A percentile compares a stretch with the other conserved stretches of the same genome.
Evolutionary conservation across 2,329 filamentous ascomycete genomes (phyloP).

Genomic region (Hypoxylon sp.): DNA sequence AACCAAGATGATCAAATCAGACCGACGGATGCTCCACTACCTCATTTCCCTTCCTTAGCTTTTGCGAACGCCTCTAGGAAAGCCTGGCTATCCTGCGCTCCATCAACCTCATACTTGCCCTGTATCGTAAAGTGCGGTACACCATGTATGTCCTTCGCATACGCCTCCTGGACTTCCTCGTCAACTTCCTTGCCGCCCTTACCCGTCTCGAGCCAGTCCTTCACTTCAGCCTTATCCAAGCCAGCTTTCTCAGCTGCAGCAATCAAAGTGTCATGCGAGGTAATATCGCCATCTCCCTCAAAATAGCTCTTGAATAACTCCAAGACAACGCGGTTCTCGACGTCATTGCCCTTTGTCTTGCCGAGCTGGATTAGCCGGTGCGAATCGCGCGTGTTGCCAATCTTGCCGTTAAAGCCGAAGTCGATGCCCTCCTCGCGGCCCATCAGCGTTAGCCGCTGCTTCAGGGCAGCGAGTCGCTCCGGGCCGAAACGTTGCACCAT

Average conservation of each 20-base stretch:
- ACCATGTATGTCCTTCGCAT: slow-evolving; percentile 66
- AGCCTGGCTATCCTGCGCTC: slow-evolving; percentile 74
- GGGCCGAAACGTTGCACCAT: slow-evolving; percentile 77
- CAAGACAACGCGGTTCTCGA: slow-evolving; percentile 71
- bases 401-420: slow-evolving; percentile 79
- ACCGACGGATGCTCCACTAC: neutral
- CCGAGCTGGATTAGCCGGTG: slow-evolving; percentile 83
- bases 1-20: neutral
- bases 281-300: slow-evolving; percentile 72
- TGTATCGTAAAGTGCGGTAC: slow-evolving; percentile 80
- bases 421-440: slow-evolving; percentile 78
- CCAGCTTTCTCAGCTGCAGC: slow-evolving; percentile 66
- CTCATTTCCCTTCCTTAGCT: slow-evolving; percentile 53
- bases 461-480: slow-evolving; percentile 71
- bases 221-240: slow-evolving; percentile 65
- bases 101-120: slow-evolving; percentile 72
- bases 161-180: slow-evolving; percentile 63
- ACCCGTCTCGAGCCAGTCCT: slow-evolving; percentile 51
- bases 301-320: slow-evolving; percentile 73
- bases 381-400: slow-evolving; percentile 83
- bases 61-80: slow-evolving; percentile 75
- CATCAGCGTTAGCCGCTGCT: slow-evolving; percentile 68
- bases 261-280: slow-evolving; percentile 63
- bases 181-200: slow-evolving; percentile 65
- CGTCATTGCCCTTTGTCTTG: slow-evolving; percentile 63